phyloP scores from a whole-genome alignment of 2,329 filamentous ascomycete species.

The Fusarium sp. region DNA sequence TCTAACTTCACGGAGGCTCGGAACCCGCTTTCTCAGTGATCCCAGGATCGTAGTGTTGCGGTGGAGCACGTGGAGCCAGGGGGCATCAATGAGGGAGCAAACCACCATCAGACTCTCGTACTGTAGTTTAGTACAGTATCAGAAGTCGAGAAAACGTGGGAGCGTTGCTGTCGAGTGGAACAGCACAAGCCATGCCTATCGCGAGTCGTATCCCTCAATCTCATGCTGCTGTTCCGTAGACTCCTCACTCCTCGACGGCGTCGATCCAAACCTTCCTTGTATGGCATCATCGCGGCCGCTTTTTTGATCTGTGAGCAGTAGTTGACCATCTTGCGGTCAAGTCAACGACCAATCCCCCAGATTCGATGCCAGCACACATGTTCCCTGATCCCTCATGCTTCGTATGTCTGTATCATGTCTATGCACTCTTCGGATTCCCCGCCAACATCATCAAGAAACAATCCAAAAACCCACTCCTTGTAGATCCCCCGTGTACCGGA shows the following conservation, averaged over 20 bases:
- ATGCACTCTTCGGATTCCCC: slow-evolving; percentile 24
- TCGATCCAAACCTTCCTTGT: slow-evolving; percentile 28
- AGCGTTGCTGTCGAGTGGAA: slow-evolving; percentile 34
- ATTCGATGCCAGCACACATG: slow-evolving; percentile 28
- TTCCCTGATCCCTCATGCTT: slow-evolving; percentile 10
- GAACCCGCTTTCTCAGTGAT: slow-evolving; percentile 29
- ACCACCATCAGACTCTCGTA: slow-evolving; percentile 32
- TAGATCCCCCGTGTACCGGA: slow-evolving; percentile 19
- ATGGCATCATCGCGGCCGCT: slow-evolving; percentile 31
- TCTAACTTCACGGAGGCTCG: slow-evolving; percentile 1
- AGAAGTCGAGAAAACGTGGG: slow-evolving; percentile 32
- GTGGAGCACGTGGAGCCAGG: slow-evolving; percentile 42
- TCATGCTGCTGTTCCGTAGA: not conserved
- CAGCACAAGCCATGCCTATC: slow-evolving; percentile 21
- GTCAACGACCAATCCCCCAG: slow-evolving; percentile 32
- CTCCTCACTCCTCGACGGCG: slow-evolving; percentile 8
- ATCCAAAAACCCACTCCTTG: slow-evolving; percentile 11
- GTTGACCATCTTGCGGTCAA: slow-evolving; percentile 33
- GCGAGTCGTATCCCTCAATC: slow-evolving; percentile 21
- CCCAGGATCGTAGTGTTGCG: slow-evolving; percentile 15
- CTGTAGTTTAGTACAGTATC: slow-evolving; percentile 25
- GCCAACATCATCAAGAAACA: slow-evolving; percentile 17
- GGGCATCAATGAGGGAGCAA: slow-evolving; percentile 24
- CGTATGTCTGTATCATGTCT: not conserved
- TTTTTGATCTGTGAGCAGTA: slow-evolving; percentile 15